phyloP scores from a whole-genome alignment of 345 rosid species.

The Chamaenerion angustifolium region DNA sequence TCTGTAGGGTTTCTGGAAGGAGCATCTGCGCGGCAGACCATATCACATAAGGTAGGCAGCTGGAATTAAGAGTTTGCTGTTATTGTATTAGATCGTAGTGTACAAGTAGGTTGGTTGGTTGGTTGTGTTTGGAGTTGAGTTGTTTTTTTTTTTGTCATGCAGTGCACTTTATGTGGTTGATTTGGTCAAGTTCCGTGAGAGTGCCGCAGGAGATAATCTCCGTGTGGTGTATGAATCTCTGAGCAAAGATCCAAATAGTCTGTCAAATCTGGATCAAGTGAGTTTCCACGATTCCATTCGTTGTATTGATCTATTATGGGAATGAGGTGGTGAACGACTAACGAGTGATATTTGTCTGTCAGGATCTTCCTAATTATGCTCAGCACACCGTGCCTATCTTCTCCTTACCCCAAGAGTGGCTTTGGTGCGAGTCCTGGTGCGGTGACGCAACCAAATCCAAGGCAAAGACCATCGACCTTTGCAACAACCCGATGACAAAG shows the following conservation, averaged over 20 bases:
- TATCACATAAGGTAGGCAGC: slow-evolving; percentile 81
- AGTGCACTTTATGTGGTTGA: slow-evolving; percentile 97
- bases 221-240: slow-evolving; percentile 95
- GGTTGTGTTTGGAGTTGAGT: slow-evolving; percentile 13
- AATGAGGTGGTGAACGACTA: no score
- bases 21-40: slow-evolving; percentile 80
- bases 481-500: slow-evolving; percentile 99
- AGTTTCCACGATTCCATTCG: not conserved
- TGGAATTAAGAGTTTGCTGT: no score
- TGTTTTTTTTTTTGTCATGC: slow-evolving; percentile 12
- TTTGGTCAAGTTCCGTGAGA: slow-evolving; percentile 82
- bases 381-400: slow-evolving; percentile 89
- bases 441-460: slow-evolving; percentile 90
- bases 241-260: slow-evolving; percentile 98
- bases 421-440: slow-evolving; percentile 99
- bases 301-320: no score
- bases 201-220: slow-evolving; percentile 96
- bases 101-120: no score
- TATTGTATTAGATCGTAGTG: no score
- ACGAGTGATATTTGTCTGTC: slow-evolving; percentile 12
- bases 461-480: slow-evolving; percentile 93
- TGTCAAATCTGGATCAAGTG: slow-evolving; percentile 90
- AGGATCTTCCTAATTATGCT: slow-evolving; percentile 99
- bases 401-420: slow-evolving; percentile 94
- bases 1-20: slow-evolving; percentile 95